These are phyloP conservation scores for Pseudocohnilembus persalinus DNA, from an alignment of 169 alveolate genomes.

Conservation along the genomic window DNA sequence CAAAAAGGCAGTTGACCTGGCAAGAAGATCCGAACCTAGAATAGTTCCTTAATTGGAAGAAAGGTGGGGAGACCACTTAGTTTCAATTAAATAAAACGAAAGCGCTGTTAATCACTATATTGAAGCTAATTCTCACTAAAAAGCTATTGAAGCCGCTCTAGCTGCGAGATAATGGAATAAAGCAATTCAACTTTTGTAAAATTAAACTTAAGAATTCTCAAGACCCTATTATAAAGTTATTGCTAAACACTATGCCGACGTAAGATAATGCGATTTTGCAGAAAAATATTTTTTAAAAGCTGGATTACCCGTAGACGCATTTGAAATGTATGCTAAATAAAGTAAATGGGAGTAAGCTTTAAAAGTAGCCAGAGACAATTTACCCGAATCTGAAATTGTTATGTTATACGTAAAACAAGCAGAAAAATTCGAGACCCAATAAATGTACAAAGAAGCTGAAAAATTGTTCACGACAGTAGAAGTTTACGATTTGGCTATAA, in stretches of 20 bases:
- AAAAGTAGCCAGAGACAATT: constrained; percentile 79
- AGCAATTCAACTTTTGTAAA: constrained; percentile 86
- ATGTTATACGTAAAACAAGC: constrained; percentile 84
- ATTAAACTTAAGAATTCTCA: constrained; percentile 84
- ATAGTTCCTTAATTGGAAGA: constrained; percentile 84
- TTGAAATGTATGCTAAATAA: constrained; percentile 87
- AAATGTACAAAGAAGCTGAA: constrained; percentile 87
- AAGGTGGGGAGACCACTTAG: constrained; percentile 93
- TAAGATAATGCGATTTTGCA: constrained; percentile 86
- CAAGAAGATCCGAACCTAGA: constrained; percentile 69
- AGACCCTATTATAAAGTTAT: constrained; percentile 88
- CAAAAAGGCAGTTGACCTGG: constrained; percentile 90
- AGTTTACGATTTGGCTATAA: constrained; percentile 88
- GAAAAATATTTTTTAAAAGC: constrained; percentile 87
- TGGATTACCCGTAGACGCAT: constrained; percentile 87
- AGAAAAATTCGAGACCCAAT: constrained; percentile 81
- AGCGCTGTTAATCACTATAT: constrained; percentile 90
- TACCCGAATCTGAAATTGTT: constrained; percentile 83
- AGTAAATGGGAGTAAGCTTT: constrained; percentile 90
- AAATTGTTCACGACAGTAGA: constrained; percentile 83
- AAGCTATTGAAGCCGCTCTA: constrained; percentile 94
- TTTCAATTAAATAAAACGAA: constrained; percentile 82
- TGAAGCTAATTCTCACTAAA: constrained; percentile 88
- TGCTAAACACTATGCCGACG: constrained; percentile 89
- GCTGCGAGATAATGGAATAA: constrained; percentile 92